Conservation (phyloP, 805 yeast genomes). For the Starmerella geochares region DNA sequence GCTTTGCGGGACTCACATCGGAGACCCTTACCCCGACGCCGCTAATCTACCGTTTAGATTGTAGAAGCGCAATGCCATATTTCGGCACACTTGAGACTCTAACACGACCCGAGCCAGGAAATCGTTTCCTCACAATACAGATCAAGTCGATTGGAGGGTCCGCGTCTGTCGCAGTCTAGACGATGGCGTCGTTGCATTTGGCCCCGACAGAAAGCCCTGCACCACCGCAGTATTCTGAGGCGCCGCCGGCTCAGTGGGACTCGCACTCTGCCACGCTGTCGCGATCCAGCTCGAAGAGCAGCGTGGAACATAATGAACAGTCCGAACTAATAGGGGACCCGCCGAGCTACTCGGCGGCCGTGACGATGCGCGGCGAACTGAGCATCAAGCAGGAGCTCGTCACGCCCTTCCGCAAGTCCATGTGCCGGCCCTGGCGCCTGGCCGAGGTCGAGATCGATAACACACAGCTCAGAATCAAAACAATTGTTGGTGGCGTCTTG, state of each 20-base stretch:
- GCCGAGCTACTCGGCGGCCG: conserved; percentile 60
- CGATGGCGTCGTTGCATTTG: not conserved
- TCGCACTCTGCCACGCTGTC: not conserved
- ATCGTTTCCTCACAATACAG: too few relatives aligned
- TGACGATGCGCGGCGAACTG: conserved; percentile 47
- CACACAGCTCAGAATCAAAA: conserved; percentile 68
- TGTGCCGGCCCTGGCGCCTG: conserved; percentile 59
- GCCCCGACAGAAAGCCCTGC: not conserved
- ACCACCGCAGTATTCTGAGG: not conserved
- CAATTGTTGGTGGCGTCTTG: conserved; percentile 29
- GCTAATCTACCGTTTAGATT: not conserved
- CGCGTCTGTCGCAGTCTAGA: too few relatives aligned
- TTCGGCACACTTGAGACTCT: not conserved
- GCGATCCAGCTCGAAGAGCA: not conserved
- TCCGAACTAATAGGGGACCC: conserved; percentile 29
- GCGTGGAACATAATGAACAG: not conserved
- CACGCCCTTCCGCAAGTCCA: conserved; percentile 64
- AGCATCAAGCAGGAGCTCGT: conserved; percentile 64
- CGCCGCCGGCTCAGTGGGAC: not conserved
- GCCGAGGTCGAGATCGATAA: conserved; percentile 68
- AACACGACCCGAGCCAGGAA: too few relatives aligned
- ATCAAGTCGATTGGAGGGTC: too few relatives aligned
- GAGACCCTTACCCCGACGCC: not conserved
- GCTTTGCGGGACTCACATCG: not conserved
- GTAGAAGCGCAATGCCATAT: not conserved